Conservation (phyloP, 2,329 filamentous ascomycete species). For the Trichoderma atrobrunneum region DNA sequence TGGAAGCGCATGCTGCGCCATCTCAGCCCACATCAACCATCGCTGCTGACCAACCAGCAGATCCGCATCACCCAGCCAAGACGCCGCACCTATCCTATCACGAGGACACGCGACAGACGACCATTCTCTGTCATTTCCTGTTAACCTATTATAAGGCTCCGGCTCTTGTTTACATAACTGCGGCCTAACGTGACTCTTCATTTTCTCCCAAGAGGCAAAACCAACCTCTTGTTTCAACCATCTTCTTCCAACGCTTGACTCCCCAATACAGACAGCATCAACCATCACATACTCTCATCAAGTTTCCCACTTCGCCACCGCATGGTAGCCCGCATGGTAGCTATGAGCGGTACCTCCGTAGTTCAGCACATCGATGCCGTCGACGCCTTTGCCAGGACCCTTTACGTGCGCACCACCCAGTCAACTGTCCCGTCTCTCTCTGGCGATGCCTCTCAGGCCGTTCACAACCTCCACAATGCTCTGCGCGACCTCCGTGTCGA, state of each 20-base stretch:
- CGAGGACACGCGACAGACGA: slow-evolving; percentile 17
- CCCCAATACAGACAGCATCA: not conserved
- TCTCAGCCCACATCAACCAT: not conserved
- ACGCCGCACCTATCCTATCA: slow-evolving; percentile 18
- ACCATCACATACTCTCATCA: not conserved
- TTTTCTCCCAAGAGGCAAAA: not conserved
- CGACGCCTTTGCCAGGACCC: slow-evolving; percentile 53
- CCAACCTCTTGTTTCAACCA: not conserved
- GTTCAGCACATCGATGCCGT: slow-evolving; percentile 52
- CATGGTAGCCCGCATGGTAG: slow-evolving; percentile 14
- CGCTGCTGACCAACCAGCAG: slow-evolving; percentile 19
- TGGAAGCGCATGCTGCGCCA: slow-evolving; percentile 11
- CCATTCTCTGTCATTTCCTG: not conserved
- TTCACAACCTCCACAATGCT: slow-evolving; percentile 53
- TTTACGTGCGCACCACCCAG: slow-evolving; percentile 53
- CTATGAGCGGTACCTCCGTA: slow-evolving; percentile 34
- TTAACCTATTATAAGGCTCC: not conserved
- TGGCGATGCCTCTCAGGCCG: slow-evolving; percentile 46
- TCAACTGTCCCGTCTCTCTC: slow-evolving; percentile 47
- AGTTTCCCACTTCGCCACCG: not conserved
- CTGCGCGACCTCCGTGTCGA: slow-evolving; percentile 58
- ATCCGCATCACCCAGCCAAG: slow-evolving; percentile 4
- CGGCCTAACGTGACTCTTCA: not conserved
- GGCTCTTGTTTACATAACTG: not conserved
- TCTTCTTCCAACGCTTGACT: not conserved